phyloP scores from a whole-genome alignment of 805 yeast genomes.

The Blastobotrys parvus region DNA sequence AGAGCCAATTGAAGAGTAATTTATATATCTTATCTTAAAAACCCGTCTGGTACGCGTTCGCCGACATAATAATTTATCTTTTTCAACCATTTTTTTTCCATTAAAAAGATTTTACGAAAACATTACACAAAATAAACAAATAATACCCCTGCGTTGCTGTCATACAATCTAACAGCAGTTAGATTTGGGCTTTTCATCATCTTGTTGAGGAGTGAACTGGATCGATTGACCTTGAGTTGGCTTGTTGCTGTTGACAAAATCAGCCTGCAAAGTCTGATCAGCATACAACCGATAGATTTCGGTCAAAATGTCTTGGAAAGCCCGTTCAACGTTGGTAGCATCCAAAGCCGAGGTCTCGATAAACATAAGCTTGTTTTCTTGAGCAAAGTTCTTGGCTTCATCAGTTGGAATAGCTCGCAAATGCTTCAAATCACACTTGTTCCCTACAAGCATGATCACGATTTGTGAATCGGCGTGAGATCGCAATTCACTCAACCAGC shows the following conservation, averaged over 20 bases:
- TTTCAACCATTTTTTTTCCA: neutral
- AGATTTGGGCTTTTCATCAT: constrained; percentile 47
- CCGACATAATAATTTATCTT: too few species aligned
- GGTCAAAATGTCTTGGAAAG: constrained; percentile 87
- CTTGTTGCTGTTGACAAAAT: constrained; percentile 45
- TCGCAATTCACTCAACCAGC: constrained; percentile 88
- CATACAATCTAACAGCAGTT: constrained; percentile 16
- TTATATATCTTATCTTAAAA: neutral
- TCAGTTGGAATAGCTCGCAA: constrained; percentile 95
- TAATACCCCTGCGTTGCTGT: neutral
- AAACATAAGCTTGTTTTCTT: constrained; percentile 83
- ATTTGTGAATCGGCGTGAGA: constrained; percentile 97
- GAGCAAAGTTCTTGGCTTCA: constrained; percentile 88
- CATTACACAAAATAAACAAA: neutral
- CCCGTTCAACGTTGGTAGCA: constrained; percentile 88
- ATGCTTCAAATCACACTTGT: constrained; percentile 91
- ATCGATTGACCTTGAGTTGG: constrained; percentile 87
- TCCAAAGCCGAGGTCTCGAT: constrained; percentile 90
- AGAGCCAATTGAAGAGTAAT: constrained; percentile 16
- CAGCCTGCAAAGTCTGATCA: constrained; percentile 85
- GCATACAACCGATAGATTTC: constrained; percentile 95
- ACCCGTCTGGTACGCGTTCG: too few species aligned
- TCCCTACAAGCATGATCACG: constrained; percentile 93
- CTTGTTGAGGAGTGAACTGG: constrained; percentile 87
- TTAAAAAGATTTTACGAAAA: neutral